Base-by-base conservation (phyloP, 1,139 yeast species). In the Saccharomycopsis hybrid region DNA sequence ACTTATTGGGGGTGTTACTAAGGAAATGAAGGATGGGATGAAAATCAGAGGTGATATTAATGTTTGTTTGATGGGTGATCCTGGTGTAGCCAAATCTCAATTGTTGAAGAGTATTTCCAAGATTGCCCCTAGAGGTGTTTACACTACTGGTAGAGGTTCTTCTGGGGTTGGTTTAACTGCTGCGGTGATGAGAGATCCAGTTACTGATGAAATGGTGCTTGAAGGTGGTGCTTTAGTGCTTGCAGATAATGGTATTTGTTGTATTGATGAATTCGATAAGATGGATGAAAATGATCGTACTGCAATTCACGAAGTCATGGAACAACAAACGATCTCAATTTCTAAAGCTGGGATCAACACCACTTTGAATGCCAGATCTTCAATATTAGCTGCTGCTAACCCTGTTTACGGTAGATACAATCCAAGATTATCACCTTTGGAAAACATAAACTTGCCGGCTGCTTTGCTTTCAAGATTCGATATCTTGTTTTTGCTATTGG, bases 101-200 rank as follows among this genome's bases (percentile, higher is more conserved):
- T 73, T 94, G 61, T 74, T 94, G 56, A 92, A 92, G 65, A 87
- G 95, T 36, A 87, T 94, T 56, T 77, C 90, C 51, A 89, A 90
- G 61, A 87, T 94, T 47, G 95, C 98, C 0, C 98, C 99, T 31
- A 78, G 98, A 64, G 95, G 96, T 46, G 95, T 94, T 40, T 94
- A 94, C 67, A 94, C 99, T 5, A 94, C 98, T 1, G 99, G 99
- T 70, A 80, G 96, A 63, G 99, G 99, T 65, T 89, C 97, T 4
- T 92, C 98, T 0, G 99, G 98, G 50, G 99, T 94, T 46, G 99
- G 99, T 69, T 75, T 94, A 61, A 94, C 99, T 2, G 99, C 99
- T 2, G 98, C 98, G 0, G 98, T 94, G 41, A 89, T 92, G 96
- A 79, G 95, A 62, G 99, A 94, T 65, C 98, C 98, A 2, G 92